Evolutionary conservation across 441 rosid genomes (phyloP).

Genomic region (Flueggea neowawraea): DNA sequence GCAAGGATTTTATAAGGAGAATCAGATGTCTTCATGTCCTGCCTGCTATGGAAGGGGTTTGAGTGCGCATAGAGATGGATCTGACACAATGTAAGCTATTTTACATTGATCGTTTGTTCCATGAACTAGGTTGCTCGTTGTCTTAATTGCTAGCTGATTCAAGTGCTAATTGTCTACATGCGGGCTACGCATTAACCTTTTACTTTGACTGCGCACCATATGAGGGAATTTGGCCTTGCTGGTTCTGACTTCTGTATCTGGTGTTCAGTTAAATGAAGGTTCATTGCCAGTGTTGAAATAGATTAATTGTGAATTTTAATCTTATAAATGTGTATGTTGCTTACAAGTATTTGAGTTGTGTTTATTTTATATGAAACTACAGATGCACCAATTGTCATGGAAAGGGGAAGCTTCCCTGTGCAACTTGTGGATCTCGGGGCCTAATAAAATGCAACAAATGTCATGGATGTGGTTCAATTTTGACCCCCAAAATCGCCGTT

Average conservation of each 20-base stretch:
- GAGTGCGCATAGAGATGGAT: conserved; percentile 90
- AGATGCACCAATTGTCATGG: conserved; percentile 76
- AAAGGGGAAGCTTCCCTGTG: conserved; percentile 83
- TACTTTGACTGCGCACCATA: no score
- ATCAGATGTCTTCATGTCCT: conserved; percentile 63
- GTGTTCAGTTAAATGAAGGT: no score
- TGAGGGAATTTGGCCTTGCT: no score
- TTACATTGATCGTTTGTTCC: background rate
- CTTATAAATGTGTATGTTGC: no score
- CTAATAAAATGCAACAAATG: conserved; percentile 71
- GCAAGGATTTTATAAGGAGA: conserved; percentile 75
- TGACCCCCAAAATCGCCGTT: conserved; percentile 55
- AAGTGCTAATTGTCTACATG: no score
- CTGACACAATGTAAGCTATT: conserved; percentile 79
- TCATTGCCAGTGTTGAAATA: no score
- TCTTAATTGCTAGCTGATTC: no score
- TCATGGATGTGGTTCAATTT: conserved; percentile 61
- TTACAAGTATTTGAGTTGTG: background rate
- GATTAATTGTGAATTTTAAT: no score
- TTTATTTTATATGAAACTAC: conserved; percentile 8
- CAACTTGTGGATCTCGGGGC: conserved; percentile 81
- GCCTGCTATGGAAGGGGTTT: conserved; percentile 88
- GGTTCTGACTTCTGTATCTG: no score
- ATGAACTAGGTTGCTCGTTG: background rate
- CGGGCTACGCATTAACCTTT: no score